Evolutionary conservation across 345 rosid genomes (phyloP), one percentile per base, ranked within the genome.

Genomic region (Abelmoschus esculentus): DNA sequence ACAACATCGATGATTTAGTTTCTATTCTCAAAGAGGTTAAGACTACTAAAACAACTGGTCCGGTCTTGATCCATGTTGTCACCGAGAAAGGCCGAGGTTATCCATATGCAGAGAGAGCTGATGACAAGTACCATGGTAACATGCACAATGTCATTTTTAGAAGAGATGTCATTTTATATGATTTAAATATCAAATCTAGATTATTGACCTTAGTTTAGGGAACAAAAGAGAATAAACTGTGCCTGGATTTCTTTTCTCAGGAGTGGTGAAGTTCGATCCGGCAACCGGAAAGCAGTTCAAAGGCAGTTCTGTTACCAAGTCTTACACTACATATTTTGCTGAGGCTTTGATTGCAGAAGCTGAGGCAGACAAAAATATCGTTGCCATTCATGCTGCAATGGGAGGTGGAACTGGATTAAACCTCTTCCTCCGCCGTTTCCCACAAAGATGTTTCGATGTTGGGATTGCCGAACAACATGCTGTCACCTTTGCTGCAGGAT

Each of bases 41-140:
- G 87, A 88, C 86, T 78, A 80, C 98, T 18, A 86, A 87, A 81
- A 88, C 97, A 57, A 87, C 90, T 0, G 97, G 99, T 73, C 96
- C 99, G 0, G 99, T 91, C 12, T 83, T 95, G 69, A 89, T 95
- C 77, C 99, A 95, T 84, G 97, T 89, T 31, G 87, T 95, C 72
- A 95, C 97, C 0, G 99, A 95, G 92, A 95, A 95, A 85, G 99
- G 99, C 69, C 90, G 97, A 10, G 99, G 99, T 11, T 95, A 95
- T 83, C 97, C 97, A n/a, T 95, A 89, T 55, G 99, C 99, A 34
- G 99, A 95, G 81, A 88, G 76, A 79, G 99, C 99, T 70, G 93
- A 85, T 34, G 99, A 95, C 75, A 95, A 91, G 73, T 95, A 95
- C 80, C 99, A 95, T 58, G 97, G 97, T 90, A 12, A 12, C 28